A percentile compares a stretch with the other conserved stretches of the same genome.
phyloP scores from a whole-genome alignment of 306 rosid genomes.

The Cyclanthera cordifolia region DNA sequence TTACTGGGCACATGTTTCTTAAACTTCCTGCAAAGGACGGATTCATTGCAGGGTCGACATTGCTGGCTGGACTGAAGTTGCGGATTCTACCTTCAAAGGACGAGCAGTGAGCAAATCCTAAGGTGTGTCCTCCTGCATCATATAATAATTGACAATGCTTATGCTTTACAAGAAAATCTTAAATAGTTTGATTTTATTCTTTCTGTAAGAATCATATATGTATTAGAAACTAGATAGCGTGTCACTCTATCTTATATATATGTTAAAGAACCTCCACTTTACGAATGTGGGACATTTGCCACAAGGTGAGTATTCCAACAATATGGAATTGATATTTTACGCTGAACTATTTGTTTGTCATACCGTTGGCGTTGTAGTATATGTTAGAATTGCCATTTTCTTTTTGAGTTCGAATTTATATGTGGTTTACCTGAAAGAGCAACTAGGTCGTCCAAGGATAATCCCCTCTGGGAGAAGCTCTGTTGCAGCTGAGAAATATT shows the following conservation, averaged over 20 bases:
- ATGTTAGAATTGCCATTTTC: neutral
- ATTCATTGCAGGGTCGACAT: conserved; percentile 47
- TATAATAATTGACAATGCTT: neutral
- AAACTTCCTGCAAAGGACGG: conserved; percentile 33
- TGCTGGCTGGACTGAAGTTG: conserved; percentile 41
- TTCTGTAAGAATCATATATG: neutral
- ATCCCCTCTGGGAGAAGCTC: conserved; percentile 39
- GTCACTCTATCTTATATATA: no score
- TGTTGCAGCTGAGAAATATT: conserved; percentile 44
- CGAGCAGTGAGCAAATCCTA: conserved; percentile 86
- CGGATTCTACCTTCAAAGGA: conserved; percentile 43
- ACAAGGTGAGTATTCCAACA: no score
- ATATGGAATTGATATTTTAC: neutral
- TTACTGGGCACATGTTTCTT: conserved; percentile 25
- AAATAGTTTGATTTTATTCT: neutral
- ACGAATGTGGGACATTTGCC: no score
- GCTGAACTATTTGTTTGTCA: neutral
- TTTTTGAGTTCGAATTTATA: neutral
- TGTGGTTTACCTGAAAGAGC: conserved; percentile 39
- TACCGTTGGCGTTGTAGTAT: no score
- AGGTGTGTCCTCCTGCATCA: conserved; percentile 71
- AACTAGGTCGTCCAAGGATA: conserved; percentile 38
- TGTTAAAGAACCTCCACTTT: no score
- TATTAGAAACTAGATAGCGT: no score
- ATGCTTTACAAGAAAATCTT: neutral